Percentiles rank a stretch among this genome's conserved stretches.
phyloP scores from a whole-genome alignment of 2,329 filamentous ascomycete species.

The Arthrinium puccinioides region DNA sequence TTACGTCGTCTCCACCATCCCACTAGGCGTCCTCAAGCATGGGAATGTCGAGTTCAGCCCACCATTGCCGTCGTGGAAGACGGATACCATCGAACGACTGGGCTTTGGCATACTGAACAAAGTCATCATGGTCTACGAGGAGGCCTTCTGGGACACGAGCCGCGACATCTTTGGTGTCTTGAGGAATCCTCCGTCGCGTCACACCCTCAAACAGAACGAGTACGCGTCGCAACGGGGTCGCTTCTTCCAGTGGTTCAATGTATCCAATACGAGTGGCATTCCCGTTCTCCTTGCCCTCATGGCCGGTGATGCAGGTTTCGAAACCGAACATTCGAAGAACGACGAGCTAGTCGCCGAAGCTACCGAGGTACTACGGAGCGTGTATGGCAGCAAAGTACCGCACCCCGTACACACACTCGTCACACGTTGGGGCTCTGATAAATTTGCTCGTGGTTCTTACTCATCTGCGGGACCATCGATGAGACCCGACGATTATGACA shows the following conservation, averaged over 20 bases:
- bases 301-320: slow-evolving; percentile 89
- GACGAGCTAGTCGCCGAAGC: slow-evolving; percentile 74
- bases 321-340: slow-evolving; percentile 73
- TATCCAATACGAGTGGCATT: slow-evolving; percentile 79
- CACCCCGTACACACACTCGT: slow-evolving; percentile 79
- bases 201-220: slow-evolving; percentile 71
- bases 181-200: slow-evolving; percentile 60
- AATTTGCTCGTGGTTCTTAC: slow-evolving; percentile 89
- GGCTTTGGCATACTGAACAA: slow-evolving; percentile 96
- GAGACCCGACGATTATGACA: slow-evolving; percentile 80
- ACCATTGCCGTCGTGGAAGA: slow-evolving; percentile 80
- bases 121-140: slow-evolving; percentile 81
- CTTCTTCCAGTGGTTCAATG: slow-evolving; percentile 98
- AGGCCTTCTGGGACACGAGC: slow-evolving; percentile 83
- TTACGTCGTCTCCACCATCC: slow-evolving; percentile 81
- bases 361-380: slow-evolving; percentile 65
- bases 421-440: slow-evolving; percentile 86
- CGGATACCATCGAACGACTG: slow-evolving; percentile 69
- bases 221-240: slow-evolving; percentile 76
- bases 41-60: slow-evolving; percentile 79
- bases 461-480: slow-evolving; percentile 86
- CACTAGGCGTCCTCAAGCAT: slow-evolving; percentile 87
- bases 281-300: slow-evolving; percentile 87
- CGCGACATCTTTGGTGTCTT: slow-evolving; percentile 93
- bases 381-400: slow-evolving; percentile 68